Percentiles rank a stretch among this genome's conserved stretches.
These are phyloP conservation scores for Diospyros kaki DNA, from an alignment of 148 eudicot genomes.

Conservation along the genomic window DNA sequence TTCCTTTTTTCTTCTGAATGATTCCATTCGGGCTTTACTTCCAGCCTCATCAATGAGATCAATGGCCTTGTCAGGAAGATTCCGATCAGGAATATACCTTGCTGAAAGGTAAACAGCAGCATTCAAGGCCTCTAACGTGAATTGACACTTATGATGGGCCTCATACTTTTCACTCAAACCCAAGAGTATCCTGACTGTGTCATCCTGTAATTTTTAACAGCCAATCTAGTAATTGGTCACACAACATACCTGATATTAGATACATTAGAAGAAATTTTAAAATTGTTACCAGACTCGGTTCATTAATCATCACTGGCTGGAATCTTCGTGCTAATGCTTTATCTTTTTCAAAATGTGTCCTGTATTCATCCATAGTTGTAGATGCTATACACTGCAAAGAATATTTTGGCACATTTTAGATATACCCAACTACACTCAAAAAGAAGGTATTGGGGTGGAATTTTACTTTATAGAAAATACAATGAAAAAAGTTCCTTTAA, in stretches of 20 bases:
- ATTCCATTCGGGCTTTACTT: conserved; percentile 52
- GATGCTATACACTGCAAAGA: conserved; percentile 55
- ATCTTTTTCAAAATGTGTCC: conserved; percentile 52
- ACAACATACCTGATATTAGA: not conserved
- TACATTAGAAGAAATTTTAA: not conserved
- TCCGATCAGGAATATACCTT: conserved; percentile 54
- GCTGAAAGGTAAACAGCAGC: conserved; percentile 55
- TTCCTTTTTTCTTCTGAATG: conserved; percentile 37
- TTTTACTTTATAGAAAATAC: not conserved
- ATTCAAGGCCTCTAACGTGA: conserved; percentile 55
- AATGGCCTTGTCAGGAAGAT: conserved; percentile 68
- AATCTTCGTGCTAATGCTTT: conserved; percentile 61
- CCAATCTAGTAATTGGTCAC: not conserved
- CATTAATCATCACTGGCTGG: conserved; percentile 54
- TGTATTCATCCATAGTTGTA: conserved; percentile 57
- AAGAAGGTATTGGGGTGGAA: not conserved
- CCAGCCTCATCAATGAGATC: conserved; percentile 72
- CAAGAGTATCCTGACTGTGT: conserved; percentile 49
- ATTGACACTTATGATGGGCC: conserved; percentile 49
- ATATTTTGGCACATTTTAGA: conserved; percentile 1
- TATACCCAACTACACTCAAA: not conserved
- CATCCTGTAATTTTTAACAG: conserved; percentile 27
- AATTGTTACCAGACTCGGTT: conserved; percentile 48
- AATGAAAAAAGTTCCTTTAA: not conserved
- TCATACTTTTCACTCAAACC: conserved; percentile 57